A percentile compares a stretch with the other conserved stretches of the same genome.
These are phyloP conservation scores for Gamarada debralockiae DNA, from an alignment of 495 filamentous ascomycete genomes.

Conservation along the genomic window DNA sequence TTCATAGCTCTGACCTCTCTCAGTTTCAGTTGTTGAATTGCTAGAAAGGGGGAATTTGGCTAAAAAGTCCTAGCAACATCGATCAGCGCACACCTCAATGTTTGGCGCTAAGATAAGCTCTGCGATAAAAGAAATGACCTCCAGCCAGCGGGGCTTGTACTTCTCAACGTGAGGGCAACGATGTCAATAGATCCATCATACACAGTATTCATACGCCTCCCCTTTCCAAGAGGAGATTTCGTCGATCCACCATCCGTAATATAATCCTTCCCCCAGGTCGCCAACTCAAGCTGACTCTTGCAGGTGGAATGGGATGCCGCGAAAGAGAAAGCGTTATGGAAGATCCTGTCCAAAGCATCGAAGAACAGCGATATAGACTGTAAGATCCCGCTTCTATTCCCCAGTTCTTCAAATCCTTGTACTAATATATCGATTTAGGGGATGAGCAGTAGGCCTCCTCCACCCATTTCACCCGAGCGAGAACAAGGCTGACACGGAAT, in stretches of 20 bases:
- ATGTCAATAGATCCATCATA: slow-evolving; percentile 41
- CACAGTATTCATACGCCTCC: slow-evolving; percentile 82
- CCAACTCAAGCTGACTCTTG: slow-evolving; percentile 6
- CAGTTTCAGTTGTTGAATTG: too few species aligned
- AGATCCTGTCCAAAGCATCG: slow-evolving; percentile 69
- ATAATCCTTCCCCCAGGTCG: slow-evolving; percentile 15
- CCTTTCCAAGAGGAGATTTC: slow-evolving; percentile 83
- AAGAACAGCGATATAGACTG: slow-evolving; percentile 79
- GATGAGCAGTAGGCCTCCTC: slow-evolving; percentile 61
- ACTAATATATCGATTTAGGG: slow-evolving; percentile 51
- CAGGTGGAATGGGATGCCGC: slow-evolving; percentile 58
- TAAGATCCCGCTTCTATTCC: slow-evolving; percentile 48
- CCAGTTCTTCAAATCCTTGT: background rate
- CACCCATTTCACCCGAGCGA: background rate
- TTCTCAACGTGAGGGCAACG: slow-evolving; percentile 7
- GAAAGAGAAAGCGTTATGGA: slow-evolving; percentile 90
- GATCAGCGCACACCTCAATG: too few species aligned
- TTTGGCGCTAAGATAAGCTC: too few species aligned
- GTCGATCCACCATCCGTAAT: slow-evolving; percentile 82
- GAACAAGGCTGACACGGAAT: slow-evolving; percentile 9
- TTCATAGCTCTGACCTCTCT: too few species aligned
- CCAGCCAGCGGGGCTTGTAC: too few species aligned
- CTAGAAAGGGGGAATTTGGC: too few species aligned
- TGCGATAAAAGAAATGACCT: too few species aligned
- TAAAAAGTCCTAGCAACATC: too few species aligned